Base-by-base conservation (phyloP, 1,284 basidiomycete species). In the Heterobasidion annosum region DNA sequence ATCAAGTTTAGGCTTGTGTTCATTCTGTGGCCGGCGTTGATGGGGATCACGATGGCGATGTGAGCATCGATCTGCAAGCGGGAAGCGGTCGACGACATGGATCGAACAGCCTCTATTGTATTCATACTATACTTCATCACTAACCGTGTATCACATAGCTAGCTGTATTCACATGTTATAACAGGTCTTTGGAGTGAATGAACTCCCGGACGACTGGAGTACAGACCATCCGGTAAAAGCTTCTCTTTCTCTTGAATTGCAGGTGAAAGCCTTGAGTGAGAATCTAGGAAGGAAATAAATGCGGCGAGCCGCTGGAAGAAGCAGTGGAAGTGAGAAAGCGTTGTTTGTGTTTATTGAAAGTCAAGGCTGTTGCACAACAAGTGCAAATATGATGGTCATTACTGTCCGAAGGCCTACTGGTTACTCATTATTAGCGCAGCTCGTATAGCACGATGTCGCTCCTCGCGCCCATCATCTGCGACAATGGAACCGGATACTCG, bases 401-500 rank as follows among this genome's bases (percentile, higher is more conserved):
- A 25, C 34, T 32, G 45, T 8, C 12, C 2, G 37, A 12, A 3
- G 37, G 2, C 10, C 37, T 7, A n/a, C 37, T n/a, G 37, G 25
- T 25, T 25, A 25, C 25, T 25, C 25, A 25, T 25, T 25, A 25
- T 25, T 25, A 40, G 37, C 37, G 37, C 6, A 40, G 37, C 37
- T 40, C 37, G 10, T n/a, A 8, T 40, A 40, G 37, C 12, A 72
- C 66, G 62, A 93, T 93, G 90, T 84, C 90, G 53, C 70, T 84
- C 46, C 83, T 92, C 58, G 86, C 91, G 18, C 93, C 93, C 58
- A 91, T 96, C 66, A 93, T 96, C 62, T 94, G 93, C 66, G 95
- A 98, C 76, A 98, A 98, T 80, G 96, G 96, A 55, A 98, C 95
- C 49, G 96, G 96, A 16, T 98, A 83, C 73, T 96, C 94, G 25